A percentile compares a stretch with the other conserved stretches of the same genome.
Conservation (phyloP, 495 filamentous ascomycete species). For the Penicillium paradoxum region DNA sequence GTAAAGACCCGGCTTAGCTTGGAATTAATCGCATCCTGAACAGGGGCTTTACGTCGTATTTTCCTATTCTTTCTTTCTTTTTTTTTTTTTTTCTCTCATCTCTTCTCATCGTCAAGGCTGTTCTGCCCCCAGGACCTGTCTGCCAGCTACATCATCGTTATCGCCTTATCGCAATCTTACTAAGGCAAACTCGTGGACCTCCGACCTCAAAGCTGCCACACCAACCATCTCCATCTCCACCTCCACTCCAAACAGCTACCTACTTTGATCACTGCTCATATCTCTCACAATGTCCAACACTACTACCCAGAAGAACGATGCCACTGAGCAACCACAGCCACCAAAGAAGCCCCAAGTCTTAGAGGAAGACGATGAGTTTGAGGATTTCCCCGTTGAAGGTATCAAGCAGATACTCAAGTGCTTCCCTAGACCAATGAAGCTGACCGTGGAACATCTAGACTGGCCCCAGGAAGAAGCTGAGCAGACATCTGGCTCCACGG, state of each 20-base stretch:
- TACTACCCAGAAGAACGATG: constrained; percentile 35
- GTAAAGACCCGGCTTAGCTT: no score
- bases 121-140: neutral
- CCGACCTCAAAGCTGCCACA: constrained; percentile 9
- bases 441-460: constrained; percentile 48
- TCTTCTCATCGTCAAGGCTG: neutral
- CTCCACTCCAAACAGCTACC: neutral
- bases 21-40: no score
- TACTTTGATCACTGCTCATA: neutral
- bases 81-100: neutral
- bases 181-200: constrained; percentile 15
- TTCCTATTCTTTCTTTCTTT: no score
- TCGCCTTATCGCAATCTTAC: constrained; percentile 10
- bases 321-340: constrained; percentile 37
- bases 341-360: constrained; percentile 63
- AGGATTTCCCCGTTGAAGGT: constrained; percentile 98
- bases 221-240: neutral
- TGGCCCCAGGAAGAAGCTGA: constrained; percentile 86
- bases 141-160: constrained; percentile 2
- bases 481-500: constrained; percentile 51
- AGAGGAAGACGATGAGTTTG: constrained; percentile 98
- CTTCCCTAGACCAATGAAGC: neutral
- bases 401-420: neutral
- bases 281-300: constrained; percentile 39
- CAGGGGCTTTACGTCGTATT: no score